phyloP scores from a whole-genome alignment of 805 yeast species.

The Hanseniaspora valbyensis region DNA sequence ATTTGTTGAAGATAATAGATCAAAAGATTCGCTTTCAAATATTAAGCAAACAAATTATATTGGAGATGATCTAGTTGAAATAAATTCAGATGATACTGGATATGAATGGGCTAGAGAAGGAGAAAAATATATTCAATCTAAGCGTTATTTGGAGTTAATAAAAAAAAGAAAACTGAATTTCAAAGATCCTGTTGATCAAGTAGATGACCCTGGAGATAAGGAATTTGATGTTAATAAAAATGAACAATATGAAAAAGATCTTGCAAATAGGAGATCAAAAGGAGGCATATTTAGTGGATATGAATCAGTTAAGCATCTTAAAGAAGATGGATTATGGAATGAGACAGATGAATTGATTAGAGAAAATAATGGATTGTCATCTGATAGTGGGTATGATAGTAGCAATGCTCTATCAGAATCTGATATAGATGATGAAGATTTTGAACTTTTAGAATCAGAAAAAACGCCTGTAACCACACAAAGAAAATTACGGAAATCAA shows the following conservation, averaged over 20 bases:
- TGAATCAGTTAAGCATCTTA: conserved; percentile 6
- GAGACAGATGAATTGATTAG: conserved; percentile 16
- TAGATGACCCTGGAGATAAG: conserved; percentile 17
- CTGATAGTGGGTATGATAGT: not conserved
- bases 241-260: conserved; percentile 18
- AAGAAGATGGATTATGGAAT: conserved; percentile 19
- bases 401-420: not conserved
- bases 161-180: conserved; percentile 15
- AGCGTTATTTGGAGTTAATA: not conserved
- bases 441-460: conserved; percentile 20
- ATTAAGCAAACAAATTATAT: not conserved
- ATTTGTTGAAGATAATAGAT: conserved; percentile 27
- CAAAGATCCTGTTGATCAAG: conserved; percentile 17
- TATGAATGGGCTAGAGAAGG: conserved; percentile 23
- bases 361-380: not conserved
- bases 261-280: conserved; percentile 2
- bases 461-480: conserved; percentile 19
- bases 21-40: conserved; percentile 23
- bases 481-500: conserved; percentile 43
- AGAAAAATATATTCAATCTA: not conserved
- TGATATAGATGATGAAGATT: conserved; percentile 20
- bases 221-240: conserved; percentile 18
- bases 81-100: conserved; percentile 28
- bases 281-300: conserved; percentile 16
- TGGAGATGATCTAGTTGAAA: conserved; percentile 19